Evolutionary conservation across 768 basidiomycete genomes (phyloP), one percentile per base, ranked within the genome.

Genomic region (Macrolepiota albuminosa): DNA sequence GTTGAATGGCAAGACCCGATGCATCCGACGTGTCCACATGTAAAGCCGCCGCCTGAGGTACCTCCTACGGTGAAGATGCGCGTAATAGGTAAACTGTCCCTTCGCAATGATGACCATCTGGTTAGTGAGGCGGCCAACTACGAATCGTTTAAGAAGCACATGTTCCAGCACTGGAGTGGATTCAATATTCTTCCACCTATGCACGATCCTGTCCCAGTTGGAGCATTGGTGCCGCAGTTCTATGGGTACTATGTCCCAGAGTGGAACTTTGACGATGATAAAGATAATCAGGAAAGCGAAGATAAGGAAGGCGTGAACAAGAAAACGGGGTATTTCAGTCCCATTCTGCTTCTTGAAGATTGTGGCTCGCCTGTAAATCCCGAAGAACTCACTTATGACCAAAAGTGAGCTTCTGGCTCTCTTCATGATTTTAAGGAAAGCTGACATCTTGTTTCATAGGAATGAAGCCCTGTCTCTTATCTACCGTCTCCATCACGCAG

Each of bases 201-300:
- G 6, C 69, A 70, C 37, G 64, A 76, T 61, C 78, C 83, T 0
- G 75, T 79, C 0, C 81, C 83, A 2, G 72, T 81, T 4, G 71
- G 75, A 8, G 77, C 86, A 0, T 50, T 86, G 50, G 81, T 83
- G 2, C 86, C 87, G 0, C 84, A 86, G 67, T 88, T 81, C 68
- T 88, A 84, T 63, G 86, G 87, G 1, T 84, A 82, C 68, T 88
- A 87, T 63, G 66, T 64, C 5, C 71, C 71, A 7, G 42, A 43
- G 42, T 43, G 14, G 1, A n/a, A 43, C 42, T 43, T 43, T 6
- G n/a, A n/a, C n/a, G n/a, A 21, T 14, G n/a, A 4, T 21, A 6
- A 21, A n/a, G n/a, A 42, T 6, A 42, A 42, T 42, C 18, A 7
- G n/a, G 9, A 43, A n/a, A 10, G 1, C 6, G 8, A 43, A 9